A percentile compares a stretch with the other conserved stretches of the same genome.
phyloP scores from a whole-genome alignment of 2,329 filamentous ascomycete genomes.

The Penicillium nordicum region DNA sequence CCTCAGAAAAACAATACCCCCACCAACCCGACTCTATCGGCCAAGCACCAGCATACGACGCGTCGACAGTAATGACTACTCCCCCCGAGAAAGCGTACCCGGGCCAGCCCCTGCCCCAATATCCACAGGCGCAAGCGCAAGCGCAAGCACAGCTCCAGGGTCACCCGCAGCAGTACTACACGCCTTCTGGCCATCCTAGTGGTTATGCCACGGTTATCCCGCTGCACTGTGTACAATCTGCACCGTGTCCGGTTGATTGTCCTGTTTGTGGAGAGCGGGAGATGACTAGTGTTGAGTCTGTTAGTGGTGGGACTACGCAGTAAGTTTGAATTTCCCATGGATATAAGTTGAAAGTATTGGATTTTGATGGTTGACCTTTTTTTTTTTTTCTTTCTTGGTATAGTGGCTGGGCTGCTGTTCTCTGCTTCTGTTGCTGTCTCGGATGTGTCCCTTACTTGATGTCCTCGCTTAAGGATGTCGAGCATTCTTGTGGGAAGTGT shows the following conservation, averaged over 20 bases:
- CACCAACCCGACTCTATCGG: background rate
- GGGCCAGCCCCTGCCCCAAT: constrained; percentile 13
- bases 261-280: constrained; percentile 45
- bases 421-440: constrained; percentile 45
- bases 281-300: constrained; percentile 23
- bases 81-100: constrained; percentile 14
- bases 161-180: constrained; percentile 12
- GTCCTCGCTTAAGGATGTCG: constrained; percentile 47
- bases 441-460: constrained; percentile 51
- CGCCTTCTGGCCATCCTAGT: constrained; percentile 19
- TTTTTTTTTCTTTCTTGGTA: background rate
- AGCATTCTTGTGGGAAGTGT: constrained; percentile 49
- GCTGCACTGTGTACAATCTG: constrained; percentile 27
- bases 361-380: background rate
- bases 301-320: constrained; percentile 30
- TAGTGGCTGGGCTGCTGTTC: constrained; percentile 46
- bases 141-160: background rate
- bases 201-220: constrained; percentile 25
- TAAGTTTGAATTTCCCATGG: constrained; percentile 13
- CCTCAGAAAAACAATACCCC: background rate
- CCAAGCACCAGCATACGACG: background rate
- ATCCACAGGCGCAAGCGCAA: background rate
- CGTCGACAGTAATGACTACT: background rate
- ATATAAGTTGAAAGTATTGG: background rate
- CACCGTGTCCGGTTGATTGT: constrained; percentile 47